phyloP scores from a whole-genome alignment of 345 rosid genomes.

The Linum tenue region DNA sequence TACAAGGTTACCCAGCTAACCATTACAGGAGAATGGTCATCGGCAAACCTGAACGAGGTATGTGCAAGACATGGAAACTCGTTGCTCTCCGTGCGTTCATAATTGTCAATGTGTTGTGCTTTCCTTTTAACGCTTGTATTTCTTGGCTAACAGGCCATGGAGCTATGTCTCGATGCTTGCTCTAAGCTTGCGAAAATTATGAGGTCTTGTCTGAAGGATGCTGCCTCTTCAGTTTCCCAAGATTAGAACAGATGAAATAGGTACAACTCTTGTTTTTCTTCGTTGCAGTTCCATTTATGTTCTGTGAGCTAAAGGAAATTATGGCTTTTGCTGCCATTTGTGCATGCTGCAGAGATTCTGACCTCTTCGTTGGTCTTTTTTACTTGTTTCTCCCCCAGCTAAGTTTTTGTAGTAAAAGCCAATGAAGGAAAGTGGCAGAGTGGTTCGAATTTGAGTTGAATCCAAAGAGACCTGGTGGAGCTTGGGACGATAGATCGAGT shows the following conservation, averaged over 20 bases:
- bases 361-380: too few species aligned
- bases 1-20: constrained; percentile 81
- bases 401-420: too few species aligned
- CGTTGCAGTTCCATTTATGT: too few species aligned
- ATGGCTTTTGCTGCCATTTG: too few species aligned
- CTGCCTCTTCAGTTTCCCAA: constrained; percentile 38
- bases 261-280: too few species aligned
- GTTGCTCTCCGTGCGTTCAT: background rate
- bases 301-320: too few species aligned
- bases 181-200: constrained; percentile 66
- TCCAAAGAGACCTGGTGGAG: too few species aligned
- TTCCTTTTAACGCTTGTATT: background rate
- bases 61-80: background rate
- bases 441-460: too few species aligned
- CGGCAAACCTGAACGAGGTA: constrained; percentile 73
- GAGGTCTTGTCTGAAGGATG: constrained; percentile 72
- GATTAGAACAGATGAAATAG: constrained; percentile 21
- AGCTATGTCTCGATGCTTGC: constrained; percentile 84
- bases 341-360: too few species aligned
- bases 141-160: constrained; percentile 62
- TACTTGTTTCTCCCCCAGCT: too few species aligned
- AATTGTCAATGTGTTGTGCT: background rate
- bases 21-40: constrained; percentile 79
- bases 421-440: too few species aligned
- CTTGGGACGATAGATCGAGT: too few species aligned